phyloP scores from a whole-genome alignment of 352 stramenopile genomes.

The Globisporangium spiculum region DNA sequence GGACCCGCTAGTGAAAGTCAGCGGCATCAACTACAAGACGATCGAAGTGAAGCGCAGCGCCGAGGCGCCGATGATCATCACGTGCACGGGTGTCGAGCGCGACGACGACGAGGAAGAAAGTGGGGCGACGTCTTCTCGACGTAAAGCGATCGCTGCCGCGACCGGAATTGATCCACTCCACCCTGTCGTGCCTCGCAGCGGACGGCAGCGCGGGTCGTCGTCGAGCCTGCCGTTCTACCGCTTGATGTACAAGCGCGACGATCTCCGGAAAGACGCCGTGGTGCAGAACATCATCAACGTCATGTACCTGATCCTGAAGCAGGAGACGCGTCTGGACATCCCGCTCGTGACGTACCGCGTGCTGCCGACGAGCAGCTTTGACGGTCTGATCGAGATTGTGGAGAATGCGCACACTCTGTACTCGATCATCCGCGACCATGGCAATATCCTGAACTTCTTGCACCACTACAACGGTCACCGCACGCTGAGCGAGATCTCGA shows the following conservation, averaged over 20 bases:
- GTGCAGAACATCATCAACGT: constrained; percentile 90
- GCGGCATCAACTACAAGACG: constrained; percentile 66
- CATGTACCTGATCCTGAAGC: constrained; percentile 87
- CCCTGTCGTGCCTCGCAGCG: constrained; percentile 10
- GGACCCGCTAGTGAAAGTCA: constrained; percentile 68
- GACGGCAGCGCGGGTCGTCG: constrained; percentile 9
- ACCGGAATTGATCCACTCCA: constrained; percentile 3
- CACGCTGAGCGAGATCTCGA: constrained; percentile 83
- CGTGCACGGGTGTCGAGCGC: constrained; percentile 70
- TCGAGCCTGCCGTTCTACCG: constrained; percentile 53
- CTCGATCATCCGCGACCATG: constrained; percentile 82
- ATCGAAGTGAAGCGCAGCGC: constrained; percentile 82
- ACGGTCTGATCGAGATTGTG: constrained; percentile 85
- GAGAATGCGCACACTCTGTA: constrained; percentile 85
- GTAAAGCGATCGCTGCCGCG: constrained; percentile 2
- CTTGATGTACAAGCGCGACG: constrained; percentile 87
- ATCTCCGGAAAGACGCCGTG: constrained; percentile 80
- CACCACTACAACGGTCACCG: constrained; percentile 85
- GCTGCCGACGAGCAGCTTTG: constrained; percentile 78
- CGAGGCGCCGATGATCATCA: constrained; percentile 79
- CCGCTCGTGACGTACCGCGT: constrained; percentile 86
- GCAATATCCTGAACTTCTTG: constrained; percentile 81
- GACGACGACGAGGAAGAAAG: constrained; percentile 64
- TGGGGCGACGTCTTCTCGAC: constrained; percentile 12
- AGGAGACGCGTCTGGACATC: constrained; percentile 78